Evolutionary conservation across 2,329 filamentous ascomycete genomes (phyloP).

Genomic region (Fusarium albosuccineum): DNA sequence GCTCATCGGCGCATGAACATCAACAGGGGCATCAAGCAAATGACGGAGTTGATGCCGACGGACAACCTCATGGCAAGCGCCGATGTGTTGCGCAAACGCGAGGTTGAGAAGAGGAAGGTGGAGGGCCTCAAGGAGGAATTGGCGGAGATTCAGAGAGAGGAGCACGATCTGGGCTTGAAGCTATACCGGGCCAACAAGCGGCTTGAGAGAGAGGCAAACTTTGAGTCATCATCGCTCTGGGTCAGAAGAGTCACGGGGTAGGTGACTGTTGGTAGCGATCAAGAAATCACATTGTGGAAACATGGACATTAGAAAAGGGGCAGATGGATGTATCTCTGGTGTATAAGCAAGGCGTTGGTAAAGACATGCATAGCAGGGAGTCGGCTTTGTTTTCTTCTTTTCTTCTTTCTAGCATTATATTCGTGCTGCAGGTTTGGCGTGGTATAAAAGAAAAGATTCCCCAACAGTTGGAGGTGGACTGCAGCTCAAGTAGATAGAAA

Average conservation of each 20-base stretch:
- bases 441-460: constrained; percentile 28
- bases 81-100: constrained; percentile 69
- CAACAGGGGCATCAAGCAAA: constrained; percentile 78
- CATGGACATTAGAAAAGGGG: constrained; percentile 14
- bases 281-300: constrained; percentile 13
- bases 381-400: constrained; percentile 29
- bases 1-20: constrained; percentile 78
- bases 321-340: constrained; percentile 7
- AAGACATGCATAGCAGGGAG: constrained; percentile 42
- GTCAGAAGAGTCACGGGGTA: constrained; percentile 80
- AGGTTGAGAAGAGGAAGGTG: constrained; percentile 73
- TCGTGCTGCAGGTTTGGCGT: constrained; percentile 26
- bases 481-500: constrained; percentile 26
- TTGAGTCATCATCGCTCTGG: constrained; percentile 79
- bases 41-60: constrained; percentile 82
- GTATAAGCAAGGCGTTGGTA: constrained; percentile 43
- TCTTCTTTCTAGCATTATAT: constrained; percentile 26
- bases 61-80: constrained; percentile 76
- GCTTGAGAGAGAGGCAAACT: constrained; percentile 74
- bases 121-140: constrained; percentile 75
- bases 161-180: constrained; percentile 83
- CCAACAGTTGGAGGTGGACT: constrained; percentile 23
- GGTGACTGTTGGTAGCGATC: constrained; percentile 33
- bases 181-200: constrained; percentile 82
- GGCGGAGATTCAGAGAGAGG: constrained; percentile 79